phyloP scores from a whole-genome alignment of 495 filamentous ascomycete genomes.

The Clavariopsis aquatica region DNA sequence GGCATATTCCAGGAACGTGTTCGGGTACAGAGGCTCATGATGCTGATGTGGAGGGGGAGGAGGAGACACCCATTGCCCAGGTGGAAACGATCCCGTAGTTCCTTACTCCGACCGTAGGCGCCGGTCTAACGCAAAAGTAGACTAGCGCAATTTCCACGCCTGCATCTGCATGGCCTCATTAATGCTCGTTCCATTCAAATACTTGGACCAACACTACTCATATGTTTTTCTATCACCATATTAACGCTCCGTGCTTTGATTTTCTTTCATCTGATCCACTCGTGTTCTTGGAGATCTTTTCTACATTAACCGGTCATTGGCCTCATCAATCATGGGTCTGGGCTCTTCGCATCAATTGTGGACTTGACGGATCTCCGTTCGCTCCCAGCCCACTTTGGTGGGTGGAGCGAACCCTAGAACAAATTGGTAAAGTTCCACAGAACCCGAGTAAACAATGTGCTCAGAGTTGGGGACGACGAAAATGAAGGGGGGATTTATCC shows the following conservation, averaged over 20 bases:
- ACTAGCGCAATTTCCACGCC: background rate
- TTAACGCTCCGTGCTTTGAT: background rate
- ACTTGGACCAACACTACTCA: background rate
- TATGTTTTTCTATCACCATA: background rate
- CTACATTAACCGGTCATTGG: background rate
- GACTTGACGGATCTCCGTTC: slow-evolving; percentile 13
- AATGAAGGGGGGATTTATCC: slow-evolving; percentile 28
- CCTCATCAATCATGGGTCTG: background rate
- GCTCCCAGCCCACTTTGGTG: slow-evolving; percentile 2
- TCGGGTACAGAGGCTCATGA: background rate
- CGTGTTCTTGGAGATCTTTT: background rate
- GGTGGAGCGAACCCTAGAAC: background rate
- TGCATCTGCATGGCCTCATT: background rate
- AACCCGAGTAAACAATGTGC: background rate
- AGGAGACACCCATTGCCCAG: background rate
- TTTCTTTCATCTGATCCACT: background rate
- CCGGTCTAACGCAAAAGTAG: background rate
- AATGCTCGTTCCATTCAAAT: background rate
- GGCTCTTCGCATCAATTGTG: slow-evolving; percentile 4
- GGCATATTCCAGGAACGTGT: slow-evolving; percentile 10
- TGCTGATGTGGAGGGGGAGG: background rate
- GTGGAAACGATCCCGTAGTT: background rate
- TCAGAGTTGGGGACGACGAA: slow-evolving; percentile 2
- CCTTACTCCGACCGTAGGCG: background rate
- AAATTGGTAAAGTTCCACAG: background rate